Percentiles rank a stretch among this genome's conserved stretches.
Conservation (phyloP, 1,284 basidiomycete species). For the Fistulinella cinereoalba region DNA sequence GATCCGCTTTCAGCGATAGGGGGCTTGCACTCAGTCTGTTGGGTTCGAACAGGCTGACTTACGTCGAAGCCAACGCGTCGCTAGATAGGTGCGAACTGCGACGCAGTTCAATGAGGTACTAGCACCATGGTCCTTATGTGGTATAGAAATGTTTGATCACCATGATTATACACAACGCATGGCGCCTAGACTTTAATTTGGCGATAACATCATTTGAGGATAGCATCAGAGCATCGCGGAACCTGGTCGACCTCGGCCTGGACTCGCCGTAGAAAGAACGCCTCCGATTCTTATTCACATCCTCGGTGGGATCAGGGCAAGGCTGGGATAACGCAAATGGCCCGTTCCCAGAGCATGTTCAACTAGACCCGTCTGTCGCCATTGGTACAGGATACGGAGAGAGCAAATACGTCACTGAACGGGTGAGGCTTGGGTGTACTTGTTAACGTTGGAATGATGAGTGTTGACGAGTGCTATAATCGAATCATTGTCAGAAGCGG, state of each 20-base stretch:
- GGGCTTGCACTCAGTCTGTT: slow-evolving; percentile 31
- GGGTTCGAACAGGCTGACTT: slow-evolving; percentile 24
- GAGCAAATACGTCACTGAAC: slow-evolving; percentile 27
- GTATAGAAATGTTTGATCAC: slow-evolving; percentile 22
- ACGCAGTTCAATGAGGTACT: slow-evolving; percentile 25
- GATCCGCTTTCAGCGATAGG: slow-evolving; percentile 27
- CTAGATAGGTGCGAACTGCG: slow-evolving; percentile 9
- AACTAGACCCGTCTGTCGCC: slow-evolving; percentile 13
- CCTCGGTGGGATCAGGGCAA: slow-evolving; percentile 25
- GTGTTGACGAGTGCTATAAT: too few relatives aligned
- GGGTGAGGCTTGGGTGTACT: too few relatives aligned
- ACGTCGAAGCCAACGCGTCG: slow-evolving; percentile 29
- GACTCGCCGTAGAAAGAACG: not conserved
- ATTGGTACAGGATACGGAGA: slow-evolving; percentile 20
- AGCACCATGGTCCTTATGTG: slow-evolving; percentile 26
- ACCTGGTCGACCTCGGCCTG: slow-evolving; percentile 32
- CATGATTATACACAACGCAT: slow-evolving; percentile 33
- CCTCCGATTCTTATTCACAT: slow-evolving; percentile 34
- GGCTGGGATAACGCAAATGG: slow-evolving; percentile 17
- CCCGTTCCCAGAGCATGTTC: slow-evolving; percentile 22
- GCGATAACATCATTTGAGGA: slow-evolving; percentile 35
- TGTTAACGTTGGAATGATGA: too few relatives aligned
- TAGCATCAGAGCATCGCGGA: slow-evolving; percentile 26
- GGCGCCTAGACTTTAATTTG: slow-evolving; percentile 39
- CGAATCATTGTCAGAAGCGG: too few relatives aligned